Base-by-base conservation (phyloP, 768 basidiomycete genomes). In the Termitomyces sp. region DNA sequence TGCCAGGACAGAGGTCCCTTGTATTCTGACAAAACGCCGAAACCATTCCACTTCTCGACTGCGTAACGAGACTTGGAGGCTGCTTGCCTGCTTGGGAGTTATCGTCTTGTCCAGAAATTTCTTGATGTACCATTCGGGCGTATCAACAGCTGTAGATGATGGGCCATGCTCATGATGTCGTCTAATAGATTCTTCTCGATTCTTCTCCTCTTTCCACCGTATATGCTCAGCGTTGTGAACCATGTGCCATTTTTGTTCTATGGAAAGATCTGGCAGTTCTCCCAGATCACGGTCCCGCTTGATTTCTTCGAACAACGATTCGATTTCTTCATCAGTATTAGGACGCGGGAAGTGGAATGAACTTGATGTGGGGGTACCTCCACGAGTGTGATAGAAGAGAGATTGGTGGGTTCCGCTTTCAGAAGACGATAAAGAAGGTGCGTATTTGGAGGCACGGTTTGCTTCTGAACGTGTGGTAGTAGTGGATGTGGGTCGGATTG, bases 41-140 rank as follows among this genome's bases (percentile, higher is more conserved):
- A 93, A 87, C 94, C 94, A 96, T 60, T 91, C 84, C 57, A 95
- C 74, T 70, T 93, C 89, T 67, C 88, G 87, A 53, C 92, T 91
- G 57, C 96, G 82, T 66, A 94, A 70, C 6, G 83, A 97, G 34
- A 89, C 90, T 67, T 81, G 81, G 50, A 98, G 77, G 60, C 89
- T 86, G 25, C 82, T 79, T 10, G 92, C 91, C 64, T 94, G 87
- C 73, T 92, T 91, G 46, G 86, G 75, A 1, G 88, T 94, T 54
- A 97, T 86, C 2, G 90, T 90, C 61, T 86, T 86, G 69, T 96
- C 91, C 69, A 98, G 79, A 71, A 97, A 93, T 73, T 89, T 93
- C 73, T 88, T 85, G 65, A 98, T 86, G 70, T 94, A 98, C 90
- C 91, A 97, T 71, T 97, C 91, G 1, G 96, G 94, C 9, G 90